phyloP scores from a whole-genome alignment of 345 rosid species.

The Pelargonium nanum region DNA sequence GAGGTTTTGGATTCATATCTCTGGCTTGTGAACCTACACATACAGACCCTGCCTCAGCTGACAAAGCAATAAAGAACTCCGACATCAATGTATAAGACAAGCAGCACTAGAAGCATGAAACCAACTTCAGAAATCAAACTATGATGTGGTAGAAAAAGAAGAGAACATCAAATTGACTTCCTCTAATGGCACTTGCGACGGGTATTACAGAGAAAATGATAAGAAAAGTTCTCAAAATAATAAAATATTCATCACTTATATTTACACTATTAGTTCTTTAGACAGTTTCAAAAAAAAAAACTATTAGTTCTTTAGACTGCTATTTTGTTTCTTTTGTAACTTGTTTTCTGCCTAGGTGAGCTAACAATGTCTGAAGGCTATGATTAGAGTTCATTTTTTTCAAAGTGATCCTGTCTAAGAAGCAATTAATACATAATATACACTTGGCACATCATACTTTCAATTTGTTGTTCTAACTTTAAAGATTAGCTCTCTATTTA shows the following conservation, averaged over 20 bases:
- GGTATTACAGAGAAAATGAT: not conserved
- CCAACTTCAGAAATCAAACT: not conserved
- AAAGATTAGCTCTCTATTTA: not conserved
- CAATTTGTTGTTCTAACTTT: not conserved
- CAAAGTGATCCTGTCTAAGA: too few relatives aligned
- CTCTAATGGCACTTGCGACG: not conserved
- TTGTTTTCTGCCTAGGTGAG: too few relatives aligned
- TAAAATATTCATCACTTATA: not conserved
- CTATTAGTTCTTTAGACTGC: too few relatives aligned
- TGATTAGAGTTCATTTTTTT: too few relatives aligned
- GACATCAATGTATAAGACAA: not conserved
- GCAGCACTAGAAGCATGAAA: not conserved
- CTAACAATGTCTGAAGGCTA: too few relatives aligned
- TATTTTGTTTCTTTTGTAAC: too few relatives aligned
- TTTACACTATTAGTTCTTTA: too few relatives aligned
- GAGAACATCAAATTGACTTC: not conserved
- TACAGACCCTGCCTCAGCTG: conserved; percentile 5
- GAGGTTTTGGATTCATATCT: conserved; percentile 15
- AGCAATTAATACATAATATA: too few relatives aligned
- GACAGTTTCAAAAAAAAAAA: too few relatives aligned
- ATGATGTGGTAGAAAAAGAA: not conserved
- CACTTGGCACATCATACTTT: not conserved
- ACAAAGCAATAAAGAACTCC: not conserved
- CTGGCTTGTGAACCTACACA: conserved; percentile 57
- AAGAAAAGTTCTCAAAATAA: not conserved